These are phyloP conservation scores for Agrostemma githago DNA, from an alignment of 148 eudicot species.

Conservation along the genomic window DNA sequence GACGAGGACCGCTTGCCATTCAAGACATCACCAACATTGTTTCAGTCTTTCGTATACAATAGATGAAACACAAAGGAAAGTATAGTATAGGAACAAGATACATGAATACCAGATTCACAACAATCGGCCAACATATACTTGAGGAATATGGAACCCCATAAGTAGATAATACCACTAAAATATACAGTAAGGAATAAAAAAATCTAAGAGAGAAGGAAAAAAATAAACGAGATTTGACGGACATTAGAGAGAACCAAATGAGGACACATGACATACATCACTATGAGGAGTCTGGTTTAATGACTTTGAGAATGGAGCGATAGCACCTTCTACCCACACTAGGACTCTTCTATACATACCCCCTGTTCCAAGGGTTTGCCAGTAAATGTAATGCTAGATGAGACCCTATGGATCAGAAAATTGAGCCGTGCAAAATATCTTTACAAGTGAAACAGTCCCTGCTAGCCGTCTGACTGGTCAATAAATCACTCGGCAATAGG, in stretches of 20 bases:
- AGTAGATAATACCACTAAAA: background rate
- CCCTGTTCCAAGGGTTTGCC: background rate
- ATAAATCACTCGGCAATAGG: background rate
- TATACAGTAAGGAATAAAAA: background rate
- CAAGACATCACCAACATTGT: background rate
- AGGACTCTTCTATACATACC: background rate
- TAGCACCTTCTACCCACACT: too few relatives aligned
- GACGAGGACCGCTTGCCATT: background rate
- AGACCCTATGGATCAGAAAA: background rate
- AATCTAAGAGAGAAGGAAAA: background rate
- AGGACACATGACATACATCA: background rate
- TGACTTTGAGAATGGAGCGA: too few relatives aligned
- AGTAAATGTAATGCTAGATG: background rate
- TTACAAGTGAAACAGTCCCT: background rate
- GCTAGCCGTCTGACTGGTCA: background rate
- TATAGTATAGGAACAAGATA: background rate
- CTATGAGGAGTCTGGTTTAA: background rate
- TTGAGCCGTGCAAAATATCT: constrained; percentile 7
- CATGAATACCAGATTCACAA: background rate
- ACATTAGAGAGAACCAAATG: background rate
- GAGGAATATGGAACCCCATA: background rate
- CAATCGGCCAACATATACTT: background rate
- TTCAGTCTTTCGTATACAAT: background rate
- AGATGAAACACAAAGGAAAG: background rate
- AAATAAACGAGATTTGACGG: background rate